Evolutionary conservation across 108 stramenopile genomes (phyloP), one percentile per base, ranked within the genome.

Genomic region (Discostella pseudostelligera): DNA sequence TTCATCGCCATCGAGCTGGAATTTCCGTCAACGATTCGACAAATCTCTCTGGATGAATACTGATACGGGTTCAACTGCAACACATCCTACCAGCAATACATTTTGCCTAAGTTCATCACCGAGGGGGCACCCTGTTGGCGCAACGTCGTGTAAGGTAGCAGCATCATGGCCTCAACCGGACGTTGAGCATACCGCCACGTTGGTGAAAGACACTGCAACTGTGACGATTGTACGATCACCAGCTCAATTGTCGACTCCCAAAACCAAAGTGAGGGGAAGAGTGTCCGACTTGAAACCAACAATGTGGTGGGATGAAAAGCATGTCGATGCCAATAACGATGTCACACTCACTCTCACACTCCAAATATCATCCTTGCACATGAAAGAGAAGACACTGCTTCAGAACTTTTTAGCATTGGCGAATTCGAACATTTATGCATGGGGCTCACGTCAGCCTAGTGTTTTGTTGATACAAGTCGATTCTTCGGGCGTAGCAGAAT

Each of bases 261-360:
- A 76, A 64, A 51, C 67, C 32, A n/a, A 24, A 20, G 61, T 58
- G 17, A 58, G 65, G 44, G 65, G 62, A 20, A 64, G 35, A 46
- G 57, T 46, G 42, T 42, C 42, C 6, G 54, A 55, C 28, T 47
- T 56, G n/a, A 26, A 49, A 51, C 36, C 48, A 39, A 58, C 57
- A 8, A 57, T 58, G 14, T 78, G 76, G 76, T 78, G 71, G 54
- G 77, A 68, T 35, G 87, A 86, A 70, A 76, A 59, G 22, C 22
- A 55, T 14, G 42, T 93, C 6, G 70, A 85, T 59, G 61, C 76
- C 0, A 49, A 77, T 8, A 54, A 65, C 32, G 92, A 90, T 55
- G 89, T 93, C 0, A 90, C 89, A 3, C 57, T 93, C 69, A 79
- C 78, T 4, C 71, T 89, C 22, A 93, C 92, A 10, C 70, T 93